Conservation (phyloP, 495 filamentous ascomycete species). For the Cercophora newfieldiana region DNA sequence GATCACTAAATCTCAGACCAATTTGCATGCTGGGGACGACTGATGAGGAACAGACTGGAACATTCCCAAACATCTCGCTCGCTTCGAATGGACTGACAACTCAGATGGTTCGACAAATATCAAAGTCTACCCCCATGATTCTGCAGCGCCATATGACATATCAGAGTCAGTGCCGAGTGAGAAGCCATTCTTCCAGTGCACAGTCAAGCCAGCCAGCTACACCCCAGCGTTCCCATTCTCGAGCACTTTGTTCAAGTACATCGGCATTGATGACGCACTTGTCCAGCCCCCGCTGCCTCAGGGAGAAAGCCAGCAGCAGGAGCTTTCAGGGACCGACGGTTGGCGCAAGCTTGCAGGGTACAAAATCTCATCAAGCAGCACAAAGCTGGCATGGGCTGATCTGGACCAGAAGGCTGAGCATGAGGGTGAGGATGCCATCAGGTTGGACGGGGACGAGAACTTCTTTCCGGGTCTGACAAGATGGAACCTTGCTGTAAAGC, state of each 20-base stretch:
- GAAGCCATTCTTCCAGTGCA: constrained; percentile 46
- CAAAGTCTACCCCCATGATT: constrained; percentile 44
- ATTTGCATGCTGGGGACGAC: not conserved
- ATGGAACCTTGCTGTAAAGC: constrained; percentile 45
- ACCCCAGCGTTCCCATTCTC: constrained; percentile 45
- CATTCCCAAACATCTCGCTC: constrained; percentile 55
- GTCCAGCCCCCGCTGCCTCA: constrained; percentile 49
- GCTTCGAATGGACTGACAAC: constrained; percentile 47
- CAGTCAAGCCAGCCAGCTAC: constrained; percentile 41
- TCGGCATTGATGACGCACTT: constrained; percentile 36
- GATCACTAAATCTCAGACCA: not conserved
- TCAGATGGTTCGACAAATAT: constrained; percentile 39
- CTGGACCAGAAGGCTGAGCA: constrained; percentile 40
- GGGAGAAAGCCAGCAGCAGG: constrained; percentile 32
- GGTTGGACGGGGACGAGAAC: constrained; percentile 31
- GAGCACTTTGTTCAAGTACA: constrained; percentile 32
- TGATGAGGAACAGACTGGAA: constrained; percentile 44
- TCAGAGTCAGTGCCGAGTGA: constrained; percentile 28
- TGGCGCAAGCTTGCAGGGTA: constrained; percentile 35
- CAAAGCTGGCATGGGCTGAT: constrained; percentile 42
- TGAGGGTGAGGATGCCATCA: constrained; percentile 23
- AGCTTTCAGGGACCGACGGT: constrained; percentile 36
- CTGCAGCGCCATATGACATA: constrained; percentile 14
- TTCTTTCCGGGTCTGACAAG: constrained; percentile 49
- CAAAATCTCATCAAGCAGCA: constrained; percentile 22